Conservation (phyloP, 2,329 filamentous ascomycete genomes). For the Ophiostoma sp. region DNA sequence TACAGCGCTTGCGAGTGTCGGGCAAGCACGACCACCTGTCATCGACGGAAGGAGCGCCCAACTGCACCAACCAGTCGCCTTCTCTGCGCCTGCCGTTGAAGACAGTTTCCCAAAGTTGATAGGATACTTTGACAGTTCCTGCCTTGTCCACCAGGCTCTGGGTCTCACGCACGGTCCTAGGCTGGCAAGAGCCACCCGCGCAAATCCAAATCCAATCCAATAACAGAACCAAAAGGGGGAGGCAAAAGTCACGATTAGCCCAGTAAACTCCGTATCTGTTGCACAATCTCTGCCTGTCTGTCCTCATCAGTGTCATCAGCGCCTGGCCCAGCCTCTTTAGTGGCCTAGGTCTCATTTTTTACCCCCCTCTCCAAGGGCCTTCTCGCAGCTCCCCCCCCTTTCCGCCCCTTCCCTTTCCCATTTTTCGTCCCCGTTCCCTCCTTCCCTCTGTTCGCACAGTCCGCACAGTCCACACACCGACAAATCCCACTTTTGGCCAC, state of each 20-base stretch:
- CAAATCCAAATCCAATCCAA: background rate
- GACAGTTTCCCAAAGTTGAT: background rate
- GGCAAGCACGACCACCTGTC: background rate
- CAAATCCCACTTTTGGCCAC: slow-evolving; percentile 34
- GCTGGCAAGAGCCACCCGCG: background rate
- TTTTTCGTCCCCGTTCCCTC: slow-evolving; percentile 21
- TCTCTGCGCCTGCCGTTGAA: background rate
- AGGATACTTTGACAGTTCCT: background rate
- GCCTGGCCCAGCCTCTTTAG: slow-evolving; percentile 14
- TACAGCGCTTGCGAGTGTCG: slow-evolving; percentile 11
- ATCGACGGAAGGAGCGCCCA: slow-evolving; percentile 15
- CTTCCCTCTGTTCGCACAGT: slow-evolving; percentile 29
- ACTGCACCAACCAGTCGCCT: background rate
- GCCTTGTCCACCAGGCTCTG: slow-evolving; percentile 7
- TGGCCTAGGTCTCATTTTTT: slow-evolving; percentile 19
- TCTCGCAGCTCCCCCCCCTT: background rate
- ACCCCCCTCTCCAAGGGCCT: background rate
- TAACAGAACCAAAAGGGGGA: background rate
- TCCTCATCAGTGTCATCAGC: background rate
- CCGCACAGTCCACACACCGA: slow-evolving; percentile 31
- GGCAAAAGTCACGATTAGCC: background rate
- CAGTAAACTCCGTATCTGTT: background rate
- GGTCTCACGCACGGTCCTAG: slow-evolving; percentile 1
- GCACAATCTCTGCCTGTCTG: slow-evolving; percentile 1
- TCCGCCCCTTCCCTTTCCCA: slow-evolving; percentile 1